Evolutionary conservation across 108 stramenopile genomes (phyloP), one percentile per base, ranked within the genome.

Genomic region (Cyclostephanos invisitatus): DNA sequence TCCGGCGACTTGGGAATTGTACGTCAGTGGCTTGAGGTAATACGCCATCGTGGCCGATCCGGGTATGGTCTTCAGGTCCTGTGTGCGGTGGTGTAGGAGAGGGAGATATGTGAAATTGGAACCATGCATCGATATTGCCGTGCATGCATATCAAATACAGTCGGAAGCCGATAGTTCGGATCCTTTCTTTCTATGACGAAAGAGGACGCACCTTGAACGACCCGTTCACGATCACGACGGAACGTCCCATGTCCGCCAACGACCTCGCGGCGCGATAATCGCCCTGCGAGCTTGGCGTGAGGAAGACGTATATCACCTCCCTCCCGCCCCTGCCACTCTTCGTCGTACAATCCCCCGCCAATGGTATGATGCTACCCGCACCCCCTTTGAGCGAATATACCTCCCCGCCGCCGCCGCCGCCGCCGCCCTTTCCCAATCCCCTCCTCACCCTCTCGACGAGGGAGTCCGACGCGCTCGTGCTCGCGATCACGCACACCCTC

Each of bases 1-100:
- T 24, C 91, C 91, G 4, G 81, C 84, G 2, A 92, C 68, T 67
- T 88, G 87, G 38, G 87, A 89, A 84, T 92, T 92, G 83, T 92
- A 92, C 0, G 91, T 92, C 35, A 92, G 75, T 3, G 91, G 88
- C 71, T 92, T 92, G 17, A 84, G 65, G 51, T 69, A 92, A 55
- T 89, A 92, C 0, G 87, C 88, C 88, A 92, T 89, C 60, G 85
- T 92, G 1, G 91, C 91, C 22, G 25, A 54, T 28, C 61, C 74
- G 32, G 83, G 72, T 0, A 91, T 69, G 50, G 82, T 82, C 53
- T 83, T 81, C 22, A 62, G 83, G 67, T 79, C 83, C 84, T 83
- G 62, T 32, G 32, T 4, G 32, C 32, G 32, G 4, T 32, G 32
- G 4, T 2, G 32, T 3, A 4, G 40, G 12, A 10, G 49, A 15